Percentiles rank a stretch among this genome's conserved stretches.
Conservation (phyloP, 768 basidiomycete genomes). For the Harrya chromipes region DNA sequence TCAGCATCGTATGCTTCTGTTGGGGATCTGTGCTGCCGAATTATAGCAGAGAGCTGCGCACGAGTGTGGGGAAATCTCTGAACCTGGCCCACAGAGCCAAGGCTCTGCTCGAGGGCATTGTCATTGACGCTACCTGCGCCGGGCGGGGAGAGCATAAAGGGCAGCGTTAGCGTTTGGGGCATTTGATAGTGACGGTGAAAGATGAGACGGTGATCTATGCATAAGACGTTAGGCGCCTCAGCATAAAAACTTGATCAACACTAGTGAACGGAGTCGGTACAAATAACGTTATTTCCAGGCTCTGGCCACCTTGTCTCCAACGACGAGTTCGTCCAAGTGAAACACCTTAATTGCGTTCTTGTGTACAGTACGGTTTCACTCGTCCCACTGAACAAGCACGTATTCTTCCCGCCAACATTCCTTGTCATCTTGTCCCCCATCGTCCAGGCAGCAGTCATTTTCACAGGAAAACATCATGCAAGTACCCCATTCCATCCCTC, state of each 20-base stretch:
- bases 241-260: slow-evolving; percentile 16
- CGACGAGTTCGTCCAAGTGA: background rate
- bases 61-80: slow-evolving; percentile 76
- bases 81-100: slow-evolving; percentile 16
- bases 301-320: background rate
- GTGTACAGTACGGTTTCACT: slow-evolving; percentile 28
- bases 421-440: slow-evolving; percentile 37
- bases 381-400: slow-evolving; percentile 77
- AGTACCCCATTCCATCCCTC: slow-evolving; percentile 94
- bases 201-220: slow-evolving; percentile 21
- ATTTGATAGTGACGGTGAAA: slow-evolving; percentile 19
- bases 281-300: slow-evolving; percentile 25
- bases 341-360: slow-evolving; percentile 2
- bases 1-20: slow-evolving; percentile 56
- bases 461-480: slow-evolving; percentile 86
- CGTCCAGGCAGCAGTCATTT: slow-evolving; percentile 64
- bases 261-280: slow-evolving; percentile 5
- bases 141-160: slow-evolving; percentile 10
- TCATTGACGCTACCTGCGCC: slow-evolving; percentile 16
- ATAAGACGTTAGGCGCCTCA: slow-evolving; percentile 23
- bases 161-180: slow-evolving; percentile 25
- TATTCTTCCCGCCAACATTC: slow-evolving; percentile 69
- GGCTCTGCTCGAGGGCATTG: slow-evolving; percentile 16
- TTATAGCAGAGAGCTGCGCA: slow-evolving; percentile 72
- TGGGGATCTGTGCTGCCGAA: slow-evolving; percentile 64